phyloP scores from a whole-genome alignment of 495 filamentous ascomycete species.

The Aspergillus affinis region DNA sequence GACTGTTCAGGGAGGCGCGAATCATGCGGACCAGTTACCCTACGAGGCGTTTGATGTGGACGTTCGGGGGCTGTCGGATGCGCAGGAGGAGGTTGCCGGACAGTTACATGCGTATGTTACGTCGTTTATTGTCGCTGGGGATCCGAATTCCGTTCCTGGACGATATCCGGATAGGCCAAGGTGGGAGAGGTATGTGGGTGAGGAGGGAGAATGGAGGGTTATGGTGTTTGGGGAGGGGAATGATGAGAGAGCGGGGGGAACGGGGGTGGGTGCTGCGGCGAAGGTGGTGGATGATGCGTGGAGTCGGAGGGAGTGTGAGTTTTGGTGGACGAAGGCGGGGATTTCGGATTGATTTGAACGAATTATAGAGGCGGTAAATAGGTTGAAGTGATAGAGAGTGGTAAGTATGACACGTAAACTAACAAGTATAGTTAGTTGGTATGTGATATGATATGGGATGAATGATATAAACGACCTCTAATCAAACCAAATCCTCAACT shows the following conservation, averaged over 20 bases:
- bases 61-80: slow-evolving; percentile 36
- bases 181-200: slow-evolving; percentile 26
- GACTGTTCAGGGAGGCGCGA: slow-evolving; percentile 48
- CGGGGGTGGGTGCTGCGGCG: slow-evolving; percentile 39
- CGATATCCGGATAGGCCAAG: slow-evolving; percentile 31
- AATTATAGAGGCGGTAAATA: too few relatives aligned
- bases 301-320: slow-evolving; percentile 51
- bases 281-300: slow-evolving; percentile 43
- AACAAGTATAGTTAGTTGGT: background rate
- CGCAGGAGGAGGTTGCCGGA: slow-evolving; percentile 49
- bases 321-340: slow-evolving; percentile 53
- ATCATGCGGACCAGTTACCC: slow-evolving; percentile 59
- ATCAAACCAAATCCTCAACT: too few relatives aligned
- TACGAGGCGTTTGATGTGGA: slow-evolving; percentile 55
- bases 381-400: too few relatives aligned
- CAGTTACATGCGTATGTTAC: slow-evolving; percentile 56
- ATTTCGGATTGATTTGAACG: slow-evolving; percentile 26
- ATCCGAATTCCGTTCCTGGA: slow-evolving; percentile 44
- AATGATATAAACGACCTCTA: too few relatives aligned
- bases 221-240: slow-evolving; percentile 63
- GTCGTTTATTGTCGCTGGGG: slow-evolving; percentile 53
- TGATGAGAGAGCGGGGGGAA: slow-evolving; percentile 52
- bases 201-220: slow-evolving; percentile 21
- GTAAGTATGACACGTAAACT: background rate
- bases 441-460: background rate